A percentile compares a stretch with the other conserved stretches of the same genome.
Conservation (phyloP, 2,329 filamentous ascomycete species). For the Sphaerulina musiva region DNA sequence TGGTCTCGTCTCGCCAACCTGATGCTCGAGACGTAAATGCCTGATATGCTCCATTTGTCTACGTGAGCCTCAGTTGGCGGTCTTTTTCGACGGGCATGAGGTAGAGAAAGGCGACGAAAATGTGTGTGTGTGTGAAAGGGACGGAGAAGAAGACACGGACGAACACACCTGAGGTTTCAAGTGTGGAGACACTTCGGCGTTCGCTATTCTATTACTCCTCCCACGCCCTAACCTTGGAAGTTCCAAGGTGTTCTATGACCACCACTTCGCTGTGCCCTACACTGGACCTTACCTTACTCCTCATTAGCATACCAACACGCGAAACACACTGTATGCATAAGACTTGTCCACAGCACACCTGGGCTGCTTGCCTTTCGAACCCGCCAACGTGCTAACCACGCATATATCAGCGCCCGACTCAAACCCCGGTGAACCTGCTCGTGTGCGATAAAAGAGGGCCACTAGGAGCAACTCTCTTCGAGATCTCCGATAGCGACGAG, state of each 20-base stretch:
- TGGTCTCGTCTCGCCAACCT: background rate
- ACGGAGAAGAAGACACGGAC: background rate
- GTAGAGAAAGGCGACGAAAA: no score
- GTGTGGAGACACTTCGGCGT: no score
- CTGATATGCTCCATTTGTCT: background rate
- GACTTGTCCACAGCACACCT: background rate
- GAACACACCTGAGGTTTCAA: no score
- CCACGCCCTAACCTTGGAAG: no score
- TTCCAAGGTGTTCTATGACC: no score
- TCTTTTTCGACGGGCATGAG: background rate
- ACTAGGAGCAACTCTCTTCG: background rate
- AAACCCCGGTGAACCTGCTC: constrained; percentile 7
- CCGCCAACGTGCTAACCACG: background rate
- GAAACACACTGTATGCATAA: background rate
- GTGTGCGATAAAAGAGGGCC: constrained; percentile 11
- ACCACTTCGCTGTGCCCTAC: no score
- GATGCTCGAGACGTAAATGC: background rate
- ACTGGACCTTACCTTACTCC: background rate
- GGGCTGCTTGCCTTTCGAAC: background rate
- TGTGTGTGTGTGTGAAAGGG: background rate
- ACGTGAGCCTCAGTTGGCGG: background rate
- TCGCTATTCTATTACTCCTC: no score
- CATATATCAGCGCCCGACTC: constrained; percentile 3
- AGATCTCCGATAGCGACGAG: background rate
- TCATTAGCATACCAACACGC: background rate